Conservation (phyloP, 352 stramenopile species). For the Globisporangium polare region DNA sequence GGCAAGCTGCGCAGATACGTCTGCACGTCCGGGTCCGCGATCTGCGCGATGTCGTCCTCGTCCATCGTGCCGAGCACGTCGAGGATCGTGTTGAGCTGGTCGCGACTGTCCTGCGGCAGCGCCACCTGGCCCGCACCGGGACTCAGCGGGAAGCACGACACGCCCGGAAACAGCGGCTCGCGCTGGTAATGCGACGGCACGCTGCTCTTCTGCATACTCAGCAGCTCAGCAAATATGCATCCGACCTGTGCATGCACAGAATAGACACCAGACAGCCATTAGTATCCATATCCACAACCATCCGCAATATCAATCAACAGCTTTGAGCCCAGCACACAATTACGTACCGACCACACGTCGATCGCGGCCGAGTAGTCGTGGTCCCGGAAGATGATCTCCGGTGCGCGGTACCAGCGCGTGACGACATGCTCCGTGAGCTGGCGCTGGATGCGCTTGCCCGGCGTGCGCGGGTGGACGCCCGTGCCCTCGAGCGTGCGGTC, state of each 20-base stretch:
- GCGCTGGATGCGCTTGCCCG: slow-evolving; percentile 76
- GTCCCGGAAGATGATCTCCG: slow-evolving; percentile 92
- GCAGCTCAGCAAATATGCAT: slow-evolving; percentile 93
- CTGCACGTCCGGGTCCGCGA: slow-evolving; percentile 79
- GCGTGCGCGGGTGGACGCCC: slow-evolving; percentile 66
- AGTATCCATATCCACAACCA: background rate
- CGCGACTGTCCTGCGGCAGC: slow-evolving; percentile 77
- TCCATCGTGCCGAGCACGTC: slow-evolving; percentile 85
- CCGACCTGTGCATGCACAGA: slow-evolving; percentile 57
- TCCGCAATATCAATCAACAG: background rate
- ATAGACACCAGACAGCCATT: background rate
- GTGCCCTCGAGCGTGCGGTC: slow-evolving; percentile 58
- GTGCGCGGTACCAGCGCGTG: slow-evolving; percentile 93
- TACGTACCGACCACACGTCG: slow-evolving; percentile 85
- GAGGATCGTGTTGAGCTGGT: slow-evolving; percentile 87
- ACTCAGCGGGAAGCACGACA: slow-evolving; percentile 87
- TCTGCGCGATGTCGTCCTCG: slow-evolving; percentile 82
- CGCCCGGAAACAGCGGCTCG: slow-evolving; percentile 92
- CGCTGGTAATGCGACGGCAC: slow-evolving; percentile 93
- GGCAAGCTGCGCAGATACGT: slow-evolving; percentile 78
- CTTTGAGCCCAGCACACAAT: background rate
- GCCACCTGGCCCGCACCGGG: slow-evolving; percentile 70
- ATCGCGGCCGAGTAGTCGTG: slow-evolving; percentile 87
- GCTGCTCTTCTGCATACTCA: slow-evolving; percentile 96
- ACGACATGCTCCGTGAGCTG: slow-evolving; percentile 95